A percentile compares a stretch with the other conserved stretches of the same genome.
phyloP scores from a whole-genome alignment of 129 eudicot species.

The Flaveria robusta region DNA sequence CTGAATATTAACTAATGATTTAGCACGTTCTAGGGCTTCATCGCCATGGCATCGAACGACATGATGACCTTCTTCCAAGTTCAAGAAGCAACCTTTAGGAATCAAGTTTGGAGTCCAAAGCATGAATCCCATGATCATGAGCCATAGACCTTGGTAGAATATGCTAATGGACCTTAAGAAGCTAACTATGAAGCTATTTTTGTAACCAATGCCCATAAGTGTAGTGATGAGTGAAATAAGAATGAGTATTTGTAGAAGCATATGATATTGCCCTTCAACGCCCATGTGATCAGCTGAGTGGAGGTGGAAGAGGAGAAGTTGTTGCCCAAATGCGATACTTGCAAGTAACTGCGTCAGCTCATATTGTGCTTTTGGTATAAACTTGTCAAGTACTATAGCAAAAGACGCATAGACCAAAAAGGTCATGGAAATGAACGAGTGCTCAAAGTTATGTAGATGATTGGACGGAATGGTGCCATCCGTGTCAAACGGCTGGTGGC shows the following conservation, averaged over 20 bases:
- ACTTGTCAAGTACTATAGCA: constrained; percentile 61
- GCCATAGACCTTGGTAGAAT: constrained; percentile 83
- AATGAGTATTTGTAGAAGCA: constrained; percentile 68
- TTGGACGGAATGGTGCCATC: constrained; percentile 83
- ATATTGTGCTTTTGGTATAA: constrained; percentile 43
- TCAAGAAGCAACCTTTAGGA: constrained; percentile 84
- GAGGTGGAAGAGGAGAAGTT: constrained; percentile 84
- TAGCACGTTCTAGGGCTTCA: constrained; percentile 72
- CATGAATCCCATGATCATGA: constrained; percentile 87
- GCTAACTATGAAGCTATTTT: constrained; percentile 52
- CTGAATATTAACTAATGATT: constrained; percentile 72
- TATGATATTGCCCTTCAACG: constrained; percentile 91
- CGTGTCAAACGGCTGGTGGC: constrained; percentile 73
- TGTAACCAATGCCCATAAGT: constrained; percentile 54
- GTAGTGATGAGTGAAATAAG: constrained; percentile 56
- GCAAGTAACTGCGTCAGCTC: constrained; percentile 58
- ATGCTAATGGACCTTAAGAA: constrained; percentile 73
- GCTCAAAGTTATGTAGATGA: constrained; percentile 93
- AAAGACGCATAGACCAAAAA: constrained; percentile 62
- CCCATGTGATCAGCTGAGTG: constrained; percentile 98
- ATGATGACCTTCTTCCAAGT: constrained; percentile 74
- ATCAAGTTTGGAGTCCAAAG: constrained; percentile 72
- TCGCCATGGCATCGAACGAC: constrained; percentile 71
- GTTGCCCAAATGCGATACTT: constrained; percentile 71
- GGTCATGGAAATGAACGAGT: constrained; percentile 63